A percentile compares a stretch with the other conserved stretches of the same genome.
Conservation (phyloP, 441 rosid species). For the Mallotus japonicus region DNA sequence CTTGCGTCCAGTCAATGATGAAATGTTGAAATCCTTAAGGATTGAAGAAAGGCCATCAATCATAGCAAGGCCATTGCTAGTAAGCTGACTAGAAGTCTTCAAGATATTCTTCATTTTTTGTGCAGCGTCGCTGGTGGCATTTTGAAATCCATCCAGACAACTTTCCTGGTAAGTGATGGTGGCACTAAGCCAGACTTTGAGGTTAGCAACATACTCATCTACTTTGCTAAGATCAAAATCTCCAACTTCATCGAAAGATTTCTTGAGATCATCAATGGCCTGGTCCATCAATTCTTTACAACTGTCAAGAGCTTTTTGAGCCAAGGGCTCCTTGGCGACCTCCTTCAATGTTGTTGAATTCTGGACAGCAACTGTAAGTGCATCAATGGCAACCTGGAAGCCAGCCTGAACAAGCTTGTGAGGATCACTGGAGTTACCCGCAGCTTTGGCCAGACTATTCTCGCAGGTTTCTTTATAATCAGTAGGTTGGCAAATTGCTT, state of each 20-base stretch:
- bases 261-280: constrained; percentile 60
- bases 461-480: constrained; percentile 59
- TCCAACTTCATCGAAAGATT: constrained; percentile 41
- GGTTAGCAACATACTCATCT: constrained; percentile 43
- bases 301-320: constrained; percentile 48
- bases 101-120: constrained; percentile 50
- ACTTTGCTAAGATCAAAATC: constrained; percentile 35
- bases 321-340: constrained; percentile 45
- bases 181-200: constrained; percentile 74
- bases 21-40: constrained; percentile 32
- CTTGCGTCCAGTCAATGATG: constrained; percentile 27
- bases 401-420: constrained; percentile 55
- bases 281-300: constrained; percentile 51
- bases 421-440: constrained; percentile 51
- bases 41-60: constrained; percentile 40
- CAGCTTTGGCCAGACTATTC: constrained; percentile 38
- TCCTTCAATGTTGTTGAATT: constrained; percentile 43
- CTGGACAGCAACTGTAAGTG: constrained; percentile 37
- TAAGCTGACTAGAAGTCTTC: constrained; percentile 43
- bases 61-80: constrained; percentile 76
- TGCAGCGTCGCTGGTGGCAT: constrained; percentile 48
- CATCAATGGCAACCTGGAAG: constrained; percentile 45
- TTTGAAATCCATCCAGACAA: constrained; percentile 63
- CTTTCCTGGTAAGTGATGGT: constrained; percentile 68
- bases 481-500: constrained; percentile 64